phyloP scores from a whole-genome alignment of 2,329 filamentous ascomycete genomes.

The Fusarium hostae region DNA sequence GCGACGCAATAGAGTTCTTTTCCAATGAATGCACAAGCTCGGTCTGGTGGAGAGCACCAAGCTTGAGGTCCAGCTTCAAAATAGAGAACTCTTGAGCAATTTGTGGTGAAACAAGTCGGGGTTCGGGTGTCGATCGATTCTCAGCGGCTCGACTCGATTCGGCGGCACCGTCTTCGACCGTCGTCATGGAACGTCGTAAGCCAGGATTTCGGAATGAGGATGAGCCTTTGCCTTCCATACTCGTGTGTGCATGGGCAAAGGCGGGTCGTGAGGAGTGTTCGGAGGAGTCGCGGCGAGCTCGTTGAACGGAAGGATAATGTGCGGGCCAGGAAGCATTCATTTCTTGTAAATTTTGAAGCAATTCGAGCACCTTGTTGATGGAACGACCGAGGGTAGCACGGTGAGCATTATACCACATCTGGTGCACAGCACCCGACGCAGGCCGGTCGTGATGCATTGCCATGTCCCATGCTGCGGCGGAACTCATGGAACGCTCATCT shows the following conservation, averaged over 20 bases:
- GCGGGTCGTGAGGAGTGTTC: conserved; percentile 67
- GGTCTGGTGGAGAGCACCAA: conserved; percentile 85
- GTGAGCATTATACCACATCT: conserved; percentile 95
- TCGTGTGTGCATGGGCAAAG: conserved; percentile 72
- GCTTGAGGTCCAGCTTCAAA: conserved; percentile 91
- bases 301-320: conserved; percentile 88
- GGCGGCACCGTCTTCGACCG: conserved; percentile 63
- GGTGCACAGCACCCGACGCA: conserved; percentile 86
- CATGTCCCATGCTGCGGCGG: conserved; percentile 58
- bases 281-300: conserved; percentile 60
- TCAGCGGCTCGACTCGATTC: conserved; percentile 82
- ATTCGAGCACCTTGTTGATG: conserved; percentile 87
- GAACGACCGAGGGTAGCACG: conserved; percentile 86
- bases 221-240: conserved; percentile 59
- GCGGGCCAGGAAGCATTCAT: conserved; percentile 95
- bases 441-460: conserved; percentile 55
- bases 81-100: conserved; percentile 97
- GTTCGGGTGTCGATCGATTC: conserved; percentile 71
- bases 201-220: conserved; percentile 58
- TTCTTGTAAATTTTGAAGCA: conserved; percentile 83
- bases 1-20: conserved; percentile 87
- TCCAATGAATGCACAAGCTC: conserved; percentile 95
- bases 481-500: conserved; percentile 64
- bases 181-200: conserved; percentile 78
- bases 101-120: conserved; percentile 87